Conservation (phyloP, 2,329 filamentous ascomycete genomes). For the Nothophaeocryptopus gaeumannii region DNA sequence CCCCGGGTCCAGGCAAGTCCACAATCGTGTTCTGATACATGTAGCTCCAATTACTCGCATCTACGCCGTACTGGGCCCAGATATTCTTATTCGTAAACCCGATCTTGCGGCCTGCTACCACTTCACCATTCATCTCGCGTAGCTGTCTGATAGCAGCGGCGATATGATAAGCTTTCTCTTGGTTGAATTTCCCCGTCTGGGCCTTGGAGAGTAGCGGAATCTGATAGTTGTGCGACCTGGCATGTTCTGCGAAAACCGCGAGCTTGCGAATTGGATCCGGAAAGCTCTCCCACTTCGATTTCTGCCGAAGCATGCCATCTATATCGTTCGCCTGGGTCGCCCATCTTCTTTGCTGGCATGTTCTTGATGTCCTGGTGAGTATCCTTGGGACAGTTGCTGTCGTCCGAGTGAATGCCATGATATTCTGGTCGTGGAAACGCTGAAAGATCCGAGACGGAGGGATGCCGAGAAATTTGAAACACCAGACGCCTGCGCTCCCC, state of each 20-base stretch:
- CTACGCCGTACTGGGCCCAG: conserved; percentile 22
- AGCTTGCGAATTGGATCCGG: conserved; percentile 20
- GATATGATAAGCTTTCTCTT: conserved; percentile 23
- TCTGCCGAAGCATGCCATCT: conserved; percentile 23
- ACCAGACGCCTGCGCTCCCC: no score
- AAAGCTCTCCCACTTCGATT: conserved; percentile 21
- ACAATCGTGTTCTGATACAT: conserved; percentile 24
- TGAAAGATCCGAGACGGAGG: no score
- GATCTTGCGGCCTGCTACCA: conserved; percentile 21
- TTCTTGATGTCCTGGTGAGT: no score
- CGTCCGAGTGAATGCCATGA: no score
- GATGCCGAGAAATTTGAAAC: no score
- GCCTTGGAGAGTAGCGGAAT: conserved; percentile 25
- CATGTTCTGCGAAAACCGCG: conserved; percentile 25
- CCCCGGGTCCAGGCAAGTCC: conserved; percentile 16
- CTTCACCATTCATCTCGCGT: conserved; percentile 26
- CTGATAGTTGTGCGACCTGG: conserved; percentile 23
- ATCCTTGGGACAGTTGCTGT: no score
- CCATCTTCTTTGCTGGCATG: no score
- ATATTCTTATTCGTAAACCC: conserved; percentile 23
- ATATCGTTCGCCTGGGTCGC: conserved; percentile 21
- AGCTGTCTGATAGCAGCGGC: conserved; percentile 23
- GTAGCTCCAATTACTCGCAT: conserved; percentile 21
- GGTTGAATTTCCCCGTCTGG: conserved; percentile 18
- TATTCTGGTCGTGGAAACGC: no score